Conservation (phyloP, 768 basidiomycete genomes). For the Pleurotus sapidus region DNA sequence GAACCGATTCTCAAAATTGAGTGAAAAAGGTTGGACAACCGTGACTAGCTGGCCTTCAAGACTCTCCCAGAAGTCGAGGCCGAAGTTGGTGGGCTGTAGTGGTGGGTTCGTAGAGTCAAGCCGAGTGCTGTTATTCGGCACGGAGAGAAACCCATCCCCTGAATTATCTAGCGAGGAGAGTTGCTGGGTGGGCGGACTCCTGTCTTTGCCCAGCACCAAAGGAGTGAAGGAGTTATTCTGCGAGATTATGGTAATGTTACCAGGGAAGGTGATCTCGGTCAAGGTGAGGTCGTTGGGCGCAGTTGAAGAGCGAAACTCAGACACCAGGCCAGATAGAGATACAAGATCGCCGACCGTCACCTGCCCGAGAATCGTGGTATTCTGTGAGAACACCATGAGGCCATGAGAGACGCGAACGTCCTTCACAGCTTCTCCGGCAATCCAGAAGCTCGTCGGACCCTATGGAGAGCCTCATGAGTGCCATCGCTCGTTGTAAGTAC, state of each 20-base stretch:
- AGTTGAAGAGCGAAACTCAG: slow-evolving; percentile 46
- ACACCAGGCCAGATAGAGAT: slow-evolving; percentile 40
- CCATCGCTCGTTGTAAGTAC: neutral
- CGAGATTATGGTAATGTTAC: slow-evolving; percentile 41
- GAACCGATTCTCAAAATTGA: slow-evolving; percentile 49
- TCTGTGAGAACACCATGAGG: slow-evolving; percentile 45
- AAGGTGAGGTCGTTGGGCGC: slow-evolving; percentile 43
- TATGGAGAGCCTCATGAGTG: slow-evolving; percentile 14
- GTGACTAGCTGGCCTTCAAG: slow-evolving; percentile 58
- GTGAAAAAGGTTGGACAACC: slow-evolving; percentile 42
- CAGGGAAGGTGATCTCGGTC: slow-evolving; percentile 47
- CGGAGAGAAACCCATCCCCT: slow-evolving; percentile 50
- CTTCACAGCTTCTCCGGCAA: slow-evolving; percentile 37
- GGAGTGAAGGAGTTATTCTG: slow-evolving; percentile 43
- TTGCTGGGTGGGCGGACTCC: slow-evolving; percentile 47
- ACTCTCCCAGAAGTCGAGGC: slow-evolving; percentile 65
- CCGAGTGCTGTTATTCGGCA: slow-evolving; percentile 50
- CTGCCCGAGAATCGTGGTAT: slow-evolving; percentile 29
- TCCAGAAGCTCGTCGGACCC: slow-evolving; percentile 46
- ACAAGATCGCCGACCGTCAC: slow-evolving; percentile 48
- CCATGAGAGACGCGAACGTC: slow-evolving; percentile 52
- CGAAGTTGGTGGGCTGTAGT: slow-evolving; percentile 48
- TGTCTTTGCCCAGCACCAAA: slow-evolving; percentile 49
- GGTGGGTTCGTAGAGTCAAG: slow-evolving; percentile 43
- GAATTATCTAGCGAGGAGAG: slow-evolving; percentile 50